Base-by-base conservation (phyloP, 805 yeast species). In the Sugiyamaella boreocaroliniensis region DNA sequence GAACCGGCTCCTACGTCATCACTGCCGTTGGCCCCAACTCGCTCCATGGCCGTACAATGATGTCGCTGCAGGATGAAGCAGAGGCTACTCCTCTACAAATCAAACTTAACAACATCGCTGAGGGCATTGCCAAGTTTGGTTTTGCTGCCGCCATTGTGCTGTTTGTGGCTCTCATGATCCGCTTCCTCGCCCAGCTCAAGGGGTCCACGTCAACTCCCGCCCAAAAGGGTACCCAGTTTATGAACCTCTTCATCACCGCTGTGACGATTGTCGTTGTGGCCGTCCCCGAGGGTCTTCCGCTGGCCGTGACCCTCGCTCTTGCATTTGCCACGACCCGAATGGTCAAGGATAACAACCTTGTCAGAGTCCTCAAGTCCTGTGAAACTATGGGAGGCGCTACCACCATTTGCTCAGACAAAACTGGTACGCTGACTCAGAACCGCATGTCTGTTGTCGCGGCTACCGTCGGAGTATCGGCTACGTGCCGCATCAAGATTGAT, bases 301-400 rank as follows among this genome's bases (percentile, higher is more conserved):
- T 93, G 52, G 99, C 99, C 1, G 99, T 93, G 15, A 93, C 99
- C 0, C 76, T 93, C 46, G 96, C 99, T 0, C 75, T 93, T 59
- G 99, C 99, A 0, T 93, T 93, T 74, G 99, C 99, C 1, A 93
- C 99, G 1, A 90, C 97, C 9, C 80, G 98, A 70, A 93, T 93
- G 99, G 89, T 96, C 18, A 86, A 86, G 67, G 97, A 93, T 68
- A 95, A 95, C 58, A 92, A 92, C 67, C 75, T 93, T 63, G 99
- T 93, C n/a, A 82, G 99, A 62, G 95, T 89, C 9, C 75, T 93
- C 59, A 84, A 83, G 64, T 84, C 95, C 45, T 93, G 99, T 77
- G 99, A 93, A 70, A 93, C 97, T 15, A 92, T 93, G 98, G 99
- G 99, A 43, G 89, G 96, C 46, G 99, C 97, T 1, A 93, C 98